Percentiles rank a stretch among this genome's conserved stretches.
phyloP scores from a whole-genome alignment of 2,329 filamentous ascomycete genomes.

The Botrytis porri region DNA sequence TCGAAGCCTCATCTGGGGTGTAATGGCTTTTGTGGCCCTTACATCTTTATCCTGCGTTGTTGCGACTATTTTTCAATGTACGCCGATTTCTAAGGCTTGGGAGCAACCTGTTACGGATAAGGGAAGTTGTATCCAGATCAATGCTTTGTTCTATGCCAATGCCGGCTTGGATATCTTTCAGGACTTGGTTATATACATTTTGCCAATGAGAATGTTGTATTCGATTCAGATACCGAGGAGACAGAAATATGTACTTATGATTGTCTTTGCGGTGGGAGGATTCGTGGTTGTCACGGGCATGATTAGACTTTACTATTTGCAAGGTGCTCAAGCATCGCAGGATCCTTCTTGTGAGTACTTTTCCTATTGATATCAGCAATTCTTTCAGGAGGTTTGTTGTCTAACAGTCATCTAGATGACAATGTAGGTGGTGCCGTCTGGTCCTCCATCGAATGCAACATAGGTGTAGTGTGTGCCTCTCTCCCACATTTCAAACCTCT shows the following conservation, averaged over 20 bases:
- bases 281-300: slow-evolving; percentile 11
- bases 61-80: slow-evolving; percentile 15
- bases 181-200: slow-evolving; percentile 8
- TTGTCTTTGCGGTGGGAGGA: slow-evolving; percentile 14
- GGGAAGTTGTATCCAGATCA: slow-evolving; percentile 2
- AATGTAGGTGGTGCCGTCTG: slow-evolving; percentile 11
- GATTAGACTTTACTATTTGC: slow-evolving; percentile 13
- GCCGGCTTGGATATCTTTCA: slow-evolving; percentile 10
- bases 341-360: slow-evolving; percentile 16
- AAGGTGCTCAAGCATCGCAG: slow-evolving; percentile 6
- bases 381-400: background rate
- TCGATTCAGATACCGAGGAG: slow-evolving; percentile 13
- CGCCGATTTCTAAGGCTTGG: slow-evolving; percentile 8
- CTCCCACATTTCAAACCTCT: slow-evolving; percentile 18
- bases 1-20: background rate
- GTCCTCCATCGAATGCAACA: slow-evolving; percentile 17
- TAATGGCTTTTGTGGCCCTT: slow-evolving; percentile 7
- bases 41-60: background rate
- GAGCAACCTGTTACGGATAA: background rate
- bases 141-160: slow-evolving; percentile 14
- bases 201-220: slow-evolving; percentile 14
- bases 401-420: slow-evolving; percentile 1
- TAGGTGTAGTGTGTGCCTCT: slow-evolving; percentile 14
- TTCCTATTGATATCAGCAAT: background rate
- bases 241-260: slow-evolving; percentile 9